Base-by-base conservation (phyloP, 768 basidiomycete genomes). In the Zangia roseola region DNA sequence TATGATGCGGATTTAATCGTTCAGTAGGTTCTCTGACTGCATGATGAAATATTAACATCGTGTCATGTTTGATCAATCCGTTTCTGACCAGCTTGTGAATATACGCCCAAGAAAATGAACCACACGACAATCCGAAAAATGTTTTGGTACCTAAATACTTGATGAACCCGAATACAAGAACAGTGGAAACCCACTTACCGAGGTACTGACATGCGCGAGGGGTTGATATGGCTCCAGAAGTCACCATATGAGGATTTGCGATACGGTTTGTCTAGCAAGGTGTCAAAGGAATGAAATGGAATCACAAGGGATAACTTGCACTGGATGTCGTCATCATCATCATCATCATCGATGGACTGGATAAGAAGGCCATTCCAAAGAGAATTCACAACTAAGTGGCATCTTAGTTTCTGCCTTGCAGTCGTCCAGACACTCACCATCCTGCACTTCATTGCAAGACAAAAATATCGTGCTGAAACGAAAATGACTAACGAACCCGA, bases 351-450 rank as follows among this genome's bases (percentile, higher is more conserved):
- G 53, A 88, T 84, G 49, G 75, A 77, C 65, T 94, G 94, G 4
- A 95, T 76, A 49, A 91, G 76, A 17, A 86, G 81, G 14, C 94
- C 94, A 10, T 69, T 75, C 93, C 94, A 95, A 19, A 97, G 73
- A 0, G 82, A 75, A 57, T 82, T 81, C 34, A 94, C 84, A 12
- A 94, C 93, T 91, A 40, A 12, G 31, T 16, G 26, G 40, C 38
- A 49, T 37, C 13, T 61, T 17, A 60, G 46, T 31, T 25, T 45
- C 38, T 20, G 30, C 5, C 10, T 43, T n/a, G n/a, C n/a, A n/a
- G n/a, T n/a, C 19, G 5, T n/a, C 14, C 43, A 21, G 6, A 28
- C 36, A 58, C 71, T 46, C 48, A 88, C 90, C 84, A 60, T 87
- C 79, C 64, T 95, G 92, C 13, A 90, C 83, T 69, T 94, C 92